These are phyloP conservation scores for Exophiala mesophila DNA, from an alignment of 2,329 filamentous ascomycete genomes.

Conservation along the genomic window DNA sequence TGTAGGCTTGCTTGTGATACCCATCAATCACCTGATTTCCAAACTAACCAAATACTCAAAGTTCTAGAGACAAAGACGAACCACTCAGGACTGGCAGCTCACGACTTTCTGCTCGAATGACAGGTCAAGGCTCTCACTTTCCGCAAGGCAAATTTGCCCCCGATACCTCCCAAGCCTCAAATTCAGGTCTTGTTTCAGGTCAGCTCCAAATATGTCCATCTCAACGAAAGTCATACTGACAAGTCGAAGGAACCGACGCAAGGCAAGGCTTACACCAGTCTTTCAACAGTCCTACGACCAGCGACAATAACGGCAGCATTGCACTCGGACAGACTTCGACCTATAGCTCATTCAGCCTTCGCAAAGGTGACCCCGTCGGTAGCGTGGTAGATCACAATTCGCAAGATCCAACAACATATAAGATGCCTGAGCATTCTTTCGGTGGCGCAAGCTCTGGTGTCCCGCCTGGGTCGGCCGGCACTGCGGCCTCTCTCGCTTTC, in stretches of 20 bases:
- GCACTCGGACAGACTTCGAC: conserved; percentile 24
- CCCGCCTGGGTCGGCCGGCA: conserved; percentile 12
- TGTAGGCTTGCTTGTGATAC: conserved; percentile 28
- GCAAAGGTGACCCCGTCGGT: conserved; percentile 17
- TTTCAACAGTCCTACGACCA: not conserved
- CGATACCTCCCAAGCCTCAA: not conserved
- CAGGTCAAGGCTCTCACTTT: conserved; percentile 25
- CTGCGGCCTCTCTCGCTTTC: conserved; percentile 16
- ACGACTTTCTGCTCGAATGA: conserved; percentile 5
- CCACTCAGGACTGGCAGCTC: not conserved
- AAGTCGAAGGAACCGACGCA: conserved; percentile 2
- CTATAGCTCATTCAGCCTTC: conserved; percentile 19
- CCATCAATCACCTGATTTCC: too few relatives aligned
- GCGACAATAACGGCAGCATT: conserved; percentile 10
- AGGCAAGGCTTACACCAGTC: not conserved
- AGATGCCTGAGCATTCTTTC: conserved; percentile 21
- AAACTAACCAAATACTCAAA: too few relatives aligned
- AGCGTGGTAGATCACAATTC: conserved; percentile 21
- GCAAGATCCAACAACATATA: conserved; percentile 22
- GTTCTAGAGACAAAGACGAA: conserved; percentile 9
- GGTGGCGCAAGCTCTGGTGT: conserved; percentile 6
- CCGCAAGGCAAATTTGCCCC: conserved; percentile 4
- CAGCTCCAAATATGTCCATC: not conserved
- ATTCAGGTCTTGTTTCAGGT: conserved; percentile 2
- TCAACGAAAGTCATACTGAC: too few relatives aligned